Evolutionary conservation across 768 basidiomycete species (phyloP).

Genomic region (Pseudohyphozyma bogoriensis): DNA sequence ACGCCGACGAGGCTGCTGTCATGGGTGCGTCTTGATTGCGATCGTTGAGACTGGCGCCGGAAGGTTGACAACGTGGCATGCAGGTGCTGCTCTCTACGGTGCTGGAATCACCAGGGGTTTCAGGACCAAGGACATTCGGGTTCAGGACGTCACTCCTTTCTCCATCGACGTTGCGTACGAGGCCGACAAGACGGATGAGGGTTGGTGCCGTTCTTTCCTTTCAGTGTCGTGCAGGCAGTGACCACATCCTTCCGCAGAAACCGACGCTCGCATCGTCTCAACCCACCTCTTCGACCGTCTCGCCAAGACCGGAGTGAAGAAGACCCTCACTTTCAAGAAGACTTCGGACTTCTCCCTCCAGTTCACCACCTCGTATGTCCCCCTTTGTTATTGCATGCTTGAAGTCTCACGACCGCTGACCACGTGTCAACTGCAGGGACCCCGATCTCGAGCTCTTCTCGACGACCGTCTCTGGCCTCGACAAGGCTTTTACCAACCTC

Average conservation of each 20-base stretch:
- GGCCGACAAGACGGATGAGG: slow-evolving; percentile 10
- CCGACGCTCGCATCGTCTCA: slow-evolving; percentile 57
- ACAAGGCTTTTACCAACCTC: slow-evolving; percentile 67
- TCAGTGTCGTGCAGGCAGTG: neutral
- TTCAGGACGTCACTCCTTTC: slow-evolving; percentile 56
- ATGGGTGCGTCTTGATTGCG: slow-evolving; percentile 47
- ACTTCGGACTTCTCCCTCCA: slow-evolving; percentile 70
- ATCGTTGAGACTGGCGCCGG: too few species aligned
- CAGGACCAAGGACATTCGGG: slow-evolving; percentile 86
- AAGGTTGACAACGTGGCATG: slow-evolving; percentile 11
- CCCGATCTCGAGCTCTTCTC: slow-evolving; percentile 47
- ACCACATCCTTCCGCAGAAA: neutral
- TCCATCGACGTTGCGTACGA: slow-evolving; percentile 24
- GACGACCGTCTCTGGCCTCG: slow-evolving; percentile 60
- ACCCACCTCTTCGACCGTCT: slow-evolving; percentile 67
- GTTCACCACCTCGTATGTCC: slow-evolving; percentile 45
- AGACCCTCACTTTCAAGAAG: slow-evolving; percentile 75
- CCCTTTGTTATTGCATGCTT: neutral
- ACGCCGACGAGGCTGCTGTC: slow-evolving; percentile 92
- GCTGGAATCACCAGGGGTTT: slow-evolving; percentile 80
- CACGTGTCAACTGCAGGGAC: neutral
- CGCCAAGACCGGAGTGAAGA: slow-evolving; percentile 67
- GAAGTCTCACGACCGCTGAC: neutral
- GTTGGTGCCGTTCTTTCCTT: neutral
- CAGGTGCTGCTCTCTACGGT: slow-evolving; percentile 78